These are phyloP conservation scores for Penicillium hordei DNA, from an alignment of 2,329 filamentous ascomycete species.

Conservation along the genomic window DNA sequence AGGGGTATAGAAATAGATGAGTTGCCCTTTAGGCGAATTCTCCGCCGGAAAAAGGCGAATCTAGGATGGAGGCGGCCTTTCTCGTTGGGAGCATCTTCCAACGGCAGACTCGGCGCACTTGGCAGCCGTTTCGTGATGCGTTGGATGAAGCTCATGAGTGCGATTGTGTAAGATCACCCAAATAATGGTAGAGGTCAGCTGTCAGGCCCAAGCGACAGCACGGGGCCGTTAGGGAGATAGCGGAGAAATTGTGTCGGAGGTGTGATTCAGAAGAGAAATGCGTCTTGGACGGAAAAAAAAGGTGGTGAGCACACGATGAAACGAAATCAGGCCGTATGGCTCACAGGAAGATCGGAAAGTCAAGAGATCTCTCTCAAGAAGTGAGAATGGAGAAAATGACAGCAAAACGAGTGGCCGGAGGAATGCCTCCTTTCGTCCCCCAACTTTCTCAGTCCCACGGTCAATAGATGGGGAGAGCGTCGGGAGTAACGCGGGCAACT, in stretches of 20 bases:
- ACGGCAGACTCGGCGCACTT: constrained; percentile 45
- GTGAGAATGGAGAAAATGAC: constrained; percentile 27
- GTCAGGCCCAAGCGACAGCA: constrained; percentile 21
- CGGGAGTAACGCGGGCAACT: constrained; percentile 27
- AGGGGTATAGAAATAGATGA: constrained; percentile 90
- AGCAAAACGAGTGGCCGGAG: constrained; percentile 44
- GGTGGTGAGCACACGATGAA: background rate
- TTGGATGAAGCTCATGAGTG: constrained; percentile 55
- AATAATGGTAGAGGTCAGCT: constrained; percentile 13
- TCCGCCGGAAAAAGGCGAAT: constrained; percentile 79
- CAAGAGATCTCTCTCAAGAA: constrained; percentile 10
- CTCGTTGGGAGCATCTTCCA: constrained; percentile 49
- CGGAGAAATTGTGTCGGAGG: constrained; percentile 12
- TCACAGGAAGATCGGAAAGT: constrained; percentile 17
- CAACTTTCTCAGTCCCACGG: constrained; percentile 33
- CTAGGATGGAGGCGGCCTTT: constrained; percentile 48
- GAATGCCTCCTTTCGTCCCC: constrained; percentile 43
- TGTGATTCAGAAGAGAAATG: constrained; percentile 5
- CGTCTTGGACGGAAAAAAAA: background rate
- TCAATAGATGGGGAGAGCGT: constrained; percentile 33
- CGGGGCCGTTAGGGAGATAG: constrained; percentile 14
- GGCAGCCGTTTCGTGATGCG: constrained; percentile 55
- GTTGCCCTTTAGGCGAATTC: constrained; percentile 85
- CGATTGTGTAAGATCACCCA: constrained; percentile 27
- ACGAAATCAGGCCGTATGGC: constrained; percentile 18